Conservation (phyloP, 2,329 filamentous ascomycete species). For the Ophiostoma perfectum region DNA sequence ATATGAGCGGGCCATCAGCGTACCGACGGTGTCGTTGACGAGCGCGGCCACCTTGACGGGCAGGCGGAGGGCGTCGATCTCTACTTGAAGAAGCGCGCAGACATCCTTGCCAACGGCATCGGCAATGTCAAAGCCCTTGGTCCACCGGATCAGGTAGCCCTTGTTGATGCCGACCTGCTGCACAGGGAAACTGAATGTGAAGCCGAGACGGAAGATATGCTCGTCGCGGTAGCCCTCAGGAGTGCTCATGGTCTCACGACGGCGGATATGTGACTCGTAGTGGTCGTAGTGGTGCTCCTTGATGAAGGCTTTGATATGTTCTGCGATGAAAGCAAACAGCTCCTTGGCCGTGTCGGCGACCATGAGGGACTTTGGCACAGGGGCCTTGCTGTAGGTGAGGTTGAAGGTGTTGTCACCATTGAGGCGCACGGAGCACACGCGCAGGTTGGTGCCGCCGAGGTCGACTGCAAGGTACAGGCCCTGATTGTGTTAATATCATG, state of each 20-base stretch:
- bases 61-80: conserved; percentile 79
- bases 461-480: conserved; percentile 95
- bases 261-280: conserved; percentile 64
- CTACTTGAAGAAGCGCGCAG: conserved; percentile 78
- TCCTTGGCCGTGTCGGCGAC: conserved; percentile 77
- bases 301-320: conserved; percentile 86
- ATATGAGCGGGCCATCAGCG: conserved; percentile 95
- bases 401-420: conserved; percentile 95
- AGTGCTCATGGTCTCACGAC: conserved; percentile 56
- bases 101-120: conserved; percentile 93
- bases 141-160: conserved; percentile 91
- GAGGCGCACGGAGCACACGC: conserved; percentile 89
- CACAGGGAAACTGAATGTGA: conserved; percentile 97
- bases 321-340: conserved; percentile 86
- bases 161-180: conserved; percentile 93
- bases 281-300: conserved; percentile 82
- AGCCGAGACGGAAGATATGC: conserved; percentile 87
- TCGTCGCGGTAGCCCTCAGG: conserved; percentile 60
- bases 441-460: conserved; percentile 96
- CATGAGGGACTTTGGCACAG: conserved; percentile 88
- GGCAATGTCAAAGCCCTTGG: conserved; percentile 96
- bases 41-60: conserved; percentile 93
- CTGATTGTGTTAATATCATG: conserved; percentile 39
- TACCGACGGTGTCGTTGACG: conserved; percentile 96
- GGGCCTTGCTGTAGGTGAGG: conserved; percentile 85